Base-by-base conservation (phyloP, 257 asterid species). In the Nicotiana otophora region DNA sequence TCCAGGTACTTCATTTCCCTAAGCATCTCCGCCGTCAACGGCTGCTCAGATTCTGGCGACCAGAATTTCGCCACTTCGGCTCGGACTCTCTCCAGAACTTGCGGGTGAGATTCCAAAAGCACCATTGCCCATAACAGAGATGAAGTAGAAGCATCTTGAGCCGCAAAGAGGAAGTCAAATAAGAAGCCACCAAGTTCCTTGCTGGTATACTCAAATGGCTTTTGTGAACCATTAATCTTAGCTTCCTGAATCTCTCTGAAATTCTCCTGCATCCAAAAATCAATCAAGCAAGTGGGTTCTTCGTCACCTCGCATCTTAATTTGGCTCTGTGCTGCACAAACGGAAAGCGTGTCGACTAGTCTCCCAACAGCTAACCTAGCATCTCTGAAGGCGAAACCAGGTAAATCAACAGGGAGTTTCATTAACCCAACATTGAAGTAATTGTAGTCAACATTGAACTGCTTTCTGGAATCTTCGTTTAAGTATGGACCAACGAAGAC, bases 61-160 rank as follows among this genome's bases (percentile, higher is more conserved):
- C 97, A 92, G 62, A 83, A 11, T 1, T 8, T 55, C 10, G 84
- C 85, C 28, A 93, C 99, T 83, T 95, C 99, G 1, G 84, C 34
- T 1, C 95, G 87, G 46, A 93, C 95, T 51, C 84, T 85, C 51
- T 82, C 87, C 10, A 95, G 86, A 55, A 95, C 90, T 1, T 81
- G 63, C 1, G 93, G 95, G 30, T 92, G 92, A 0, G 97, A 90
- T 62, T 92, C 97, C 60, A 94, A 84, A n/a, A 87, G 81, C 3
- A 93, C n/a, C 10, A 95, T 89, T 30, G 98, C 93, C 99, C 99
- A 95, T 42, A 93, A 82, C 61, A 95, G 68, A 7, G 99, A 91
- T 0, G 97, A 90, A 5, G 99, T 92, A 0, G 99, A 94, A 11
- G 99, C 99, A 77, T 95, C 99, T 83, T 95, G 99, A 0, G 98